Evolutionary conservation across 2,329 filamentous ascomycete species (phyloP), one percentile per base, ranked within the genome.

Genomic region (Trichoderma breve): DNA sequence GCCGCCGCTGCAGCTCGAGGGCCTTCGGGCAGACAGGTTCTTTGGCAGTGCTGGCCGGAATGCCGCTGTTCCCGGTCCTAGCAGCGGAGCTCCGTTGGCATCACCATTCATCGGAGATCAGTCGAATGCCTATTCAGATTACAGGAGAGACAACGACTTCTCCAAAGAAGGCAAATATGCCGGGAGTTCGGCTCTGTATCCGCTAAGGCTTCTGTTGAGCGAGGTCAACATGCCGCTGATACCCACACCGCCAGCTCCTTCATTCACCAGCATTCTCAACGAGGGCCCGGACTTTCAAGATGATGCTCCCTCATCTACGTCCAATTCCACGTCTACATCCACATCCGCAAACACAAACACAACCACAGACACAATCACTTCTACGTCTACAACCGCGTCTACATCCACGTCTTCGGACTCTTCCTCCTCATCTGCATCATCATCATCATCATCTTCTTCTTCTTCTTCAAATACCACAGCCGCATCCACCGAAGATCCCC

Each of bases 1-100:
- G n/a, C 83, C 87, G 39, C 83, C 87, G 26, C 83, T 90, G 74
- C 87, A 88, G 70, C 84, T 85, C 61, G 85, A 86, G 77, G 80
- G 83, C 36, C 82, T 83, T 65, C 80, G 82, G 70, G 76, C 79
- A 71, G 85, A 86, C 39, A 80, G 79, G 34, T 72, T 61, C 53
- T 64, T 71, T n/a, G 69, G 64, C 53, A 70, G 65, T 43, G 39
- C 65, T 68, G 65, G 65, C 34, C 53, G 71, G 57, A 47, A 70
- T 65, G 55, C 70, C 62, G 26, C 51, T 30, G 24, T 71, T 8
- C 47, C 58, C 32, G 68, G 53, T 18, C 30, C 53, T 24, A 47
- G 70, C 39, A 47, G 60, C 39, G 51, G 39, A 72, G 60, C 74
- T 76, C 73, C 73, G 73, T 53, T 55, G 58, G 58, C 57, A 8